phyloP scores from a whole-genome alignment of 805 yeast genomes.

The Metschnikowia drakensbergensis region DNA sequence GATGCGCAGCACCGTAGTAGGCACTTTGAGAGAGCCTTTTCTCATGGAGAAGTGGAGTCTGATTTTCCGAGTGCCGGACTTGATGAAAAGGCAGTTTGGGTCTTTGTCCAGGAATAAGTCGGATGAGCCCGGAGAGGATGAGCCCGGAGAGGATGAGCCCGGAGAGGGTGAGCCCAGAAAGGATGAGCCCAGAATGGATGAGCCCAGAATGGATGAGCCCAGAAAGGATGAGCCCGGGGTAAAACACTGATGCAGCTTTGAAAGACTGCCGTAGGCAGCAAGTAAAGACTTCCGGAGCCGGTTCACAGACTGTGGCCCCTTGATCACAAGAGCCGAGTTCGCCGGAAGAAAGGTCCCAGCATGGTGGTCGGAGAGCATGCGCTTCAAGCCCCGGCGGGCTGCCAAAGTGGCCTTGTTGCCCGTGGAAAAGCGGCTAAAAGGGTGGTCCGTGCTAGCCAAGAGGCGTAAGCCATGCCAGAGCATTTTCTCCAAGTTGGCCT shows the following conservation, averaged over 20 bases:
- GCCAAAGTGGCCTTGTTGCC: conserved; percentile 51
- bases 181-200: too few relatives aligned
- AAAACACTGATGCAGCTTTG: not conserved
- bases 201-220: too few relatives aligned
- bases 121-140: not conserved
- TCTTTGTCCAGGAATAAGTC: conserved; percentile 13
- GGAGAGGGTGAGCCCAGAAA: too few relatives aligned
- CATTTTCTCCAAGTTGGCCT: conserved; percentile 40
- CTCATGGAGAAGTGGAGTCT: conserved; percentile 46
- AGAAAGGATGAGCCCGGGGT: too few relatives aligned
- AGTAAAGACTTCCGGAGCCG: conserved; percentile 52
- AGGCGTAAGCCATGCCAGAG: conserved; percentile 57
- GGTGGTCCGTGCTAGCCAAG: conserved; percentile 45
- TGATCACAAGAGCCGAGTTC: conserved; percentile 55
- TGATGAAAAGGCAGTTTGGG: conserved; percentile 32
- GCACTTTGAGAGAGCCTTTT: not conserved
- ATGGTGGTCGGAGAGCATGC: conserved; percentile 38
- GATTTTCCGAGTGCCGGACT: conserved; percentile 29
- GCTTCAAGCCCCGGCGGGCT: conserved; percentile 19
- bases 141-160: too few relatives aligned
- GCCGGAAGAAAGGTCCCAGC: conserved; percentile 39
- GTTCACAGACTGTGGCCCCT: conserved; percentile 65
- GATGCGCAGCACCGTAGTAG: conserved; percentile 29
- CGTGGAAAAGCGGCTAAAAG: conserved; percentile 60
- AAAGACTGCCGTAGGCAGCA: conserved; percentile 6